A percentile compares a stretch with the other conserved stretches of the same genome.
These are phyloP conservation scores for Zygosaccharomyces pseudobailii DNA, from an alignment of 1,139 yeast species.

Conservation along the genomic window DNA sequence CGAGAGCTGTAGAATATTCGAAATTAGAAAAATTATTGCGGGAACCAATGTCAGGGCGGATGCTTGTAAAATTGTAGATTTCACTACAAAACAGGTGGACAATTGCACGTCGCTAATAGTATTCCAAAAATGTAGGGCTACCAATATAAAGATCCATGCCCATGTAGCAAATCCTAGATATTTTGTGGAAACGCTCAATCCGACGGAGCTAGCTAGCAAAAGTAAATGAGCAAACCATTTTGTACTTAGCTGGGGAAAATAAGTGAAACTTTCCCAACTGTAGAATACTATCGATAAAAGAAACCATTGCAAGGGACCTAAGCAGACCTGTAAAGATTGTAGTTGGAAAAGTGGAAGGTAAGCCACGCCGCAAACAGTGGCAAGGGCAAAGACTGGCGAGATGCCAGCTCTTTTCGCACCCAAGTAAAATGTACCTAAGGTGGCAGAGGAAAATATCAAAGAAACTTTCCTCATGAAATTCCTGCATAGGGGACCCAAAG, in stretches of 20 bases:
- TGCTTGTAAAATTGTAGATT: slow-evolving; percentile 36
- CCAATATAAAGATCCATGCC: slow-evolving; percentile 46
- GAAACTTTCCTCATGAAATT: slow-evolving; percentile 50
- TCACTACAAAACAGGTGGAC: slow-evolving; percentile 32
- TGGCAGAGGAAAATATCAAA: slow-evolving; percentile 46
- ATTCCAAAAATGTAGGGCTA: slow-evolving; percentile 48
- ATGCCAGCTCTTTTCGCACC: slow-evolving; percentile 47
- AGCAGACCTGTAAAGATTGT: slow-evolving; percentile 46
- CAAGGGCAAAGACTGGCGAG: slow-evolving; percentile 40
- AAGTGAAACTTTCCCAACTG: slow-evolving; percentile 42
- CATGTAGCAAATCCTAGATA: slow-evolving; percentile 51
- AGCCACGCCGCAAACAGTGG: slow-evolving; percentile 44
- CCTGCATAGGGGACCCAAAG: slow-evolving; percentile 35
- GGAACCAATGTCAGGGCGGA: slow-evolving; percentile 46
- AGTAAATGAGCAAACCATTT: slow-evolving; percentile 45
- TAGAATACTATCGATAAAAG: slow-evolving; percentile 42
- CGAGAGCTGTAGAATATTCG: slow-evolving; percentile 49
- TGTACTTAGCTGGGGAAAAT: slow-evolving; percentile 36
- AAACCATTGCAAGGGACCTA: slow-evolving; percentile 49
- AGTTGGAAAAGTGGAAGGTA: slow-evolving; percentile 53
- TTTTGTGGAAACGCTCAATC: slow-evolving; percentile 49
- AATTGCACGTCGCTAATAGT: slow-evolving; percentile 53
- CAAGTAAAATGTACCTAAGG: slow-evolving; percentile 45
- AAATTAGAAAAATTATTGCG: slow-evolving; percentile 42
- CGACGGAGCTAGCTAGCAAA: slow-evolving; percentile 48